phyloP scores from a whole-genome alignment of 2,329 filamentous ascomycete species.

The Lecanicillium sp. region DNA sequence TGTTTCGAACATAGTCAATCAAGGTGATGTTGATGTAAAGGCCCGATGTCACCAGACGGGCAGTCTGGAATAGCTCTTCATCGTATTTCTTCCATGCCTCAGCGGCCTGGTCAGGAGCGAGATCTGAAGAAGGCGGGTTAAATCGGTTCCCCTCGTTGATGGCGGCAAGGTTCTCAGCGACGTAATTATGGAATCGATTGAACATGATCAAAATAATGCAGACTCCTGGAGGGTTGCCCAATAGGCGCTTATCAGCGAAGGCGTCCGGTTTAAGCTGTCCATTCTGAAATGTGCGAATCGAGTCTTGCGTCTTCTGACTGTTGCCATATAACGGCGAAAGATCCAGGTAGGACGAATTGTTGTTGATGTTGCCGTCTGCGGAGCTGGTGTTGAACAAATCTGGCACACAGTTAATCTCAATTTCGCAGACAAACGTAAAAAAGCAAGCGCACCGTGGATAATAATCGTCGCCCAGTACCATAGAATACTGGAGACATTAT shows the following conservation, averaged over 20 bases:
- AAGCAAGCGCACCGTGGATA: constrained; percentile 51
- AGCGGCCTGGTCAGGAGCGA: constrained; percentile 42
- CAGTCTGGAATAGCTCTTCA: constrained; percentile 74
- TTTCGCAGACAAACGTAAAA: too few species aligned
- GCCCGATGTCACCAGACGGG: constrained; percentile 66
- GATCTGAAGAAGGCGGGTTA: constrained; percentile 50
- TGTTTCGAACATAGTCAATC: constrained; percentile 72
- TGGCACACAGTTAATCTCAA: constrained; percentile 19
- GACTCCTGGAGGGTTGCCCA: constrained; percentile 67
- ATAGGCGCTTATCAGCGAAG: constrained; percentile 64
- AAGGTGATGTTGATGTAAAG: constrained; percentile 75
- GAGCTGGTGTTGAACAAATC: constrained; percentile 68
- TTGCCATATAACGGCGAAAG: constrained; percentile 66
- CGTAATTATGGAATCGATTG: constrained; percentile 81
- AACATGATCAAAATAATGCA: constrained; percentile 71
- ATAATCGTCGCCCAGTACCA: constrained; percentile 71
- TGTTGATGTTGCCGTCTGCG: constrained; percentile 51
- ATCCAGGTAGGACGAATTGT: constrained; percentile 68
- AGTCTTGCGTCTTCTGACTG: constrained; percentile 59
- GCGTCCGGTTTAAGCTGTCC: constrained; percentile 67
- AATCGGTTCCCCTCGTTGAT: constrained; percentile 85
- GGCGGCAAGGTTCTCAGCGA: constrained; percentile 69
- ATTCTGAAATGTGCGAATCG: constrained; percentile 62
- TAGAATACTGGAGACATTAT: constrained; percentile 65
- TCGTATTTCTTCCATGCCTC: constrained; percentile 63